Conservation (phyloP, 2,329 filamentous ascomycete species). For the Cladobotryum mycophilum region DNA sequence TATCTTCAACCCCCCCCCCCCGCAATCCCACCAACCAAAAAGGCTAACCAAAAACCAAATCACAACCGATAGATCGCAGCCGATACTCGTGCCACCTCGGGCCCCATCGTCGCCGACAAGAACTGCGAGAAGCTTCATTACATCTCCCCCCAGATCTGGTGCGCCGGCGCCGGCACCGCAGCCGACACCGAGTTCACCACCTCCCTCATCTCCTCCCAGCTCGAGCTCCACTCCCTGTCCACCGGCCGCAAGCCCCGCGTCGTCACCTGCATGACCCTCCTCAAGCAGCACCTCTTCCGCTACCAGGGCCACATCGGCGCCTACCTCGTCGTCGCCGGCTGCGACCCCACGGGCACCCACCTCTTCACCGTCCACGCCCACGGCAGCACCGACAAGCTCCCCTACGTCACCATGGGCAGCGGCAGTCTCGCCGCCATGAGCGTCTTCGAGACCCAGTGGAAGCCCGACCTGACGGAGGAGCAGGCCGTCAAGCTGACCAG, state of each 20-base stretch:
- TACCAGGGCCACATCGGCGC: constrained; percentile 97
- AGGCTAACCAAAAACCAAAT: background rate
- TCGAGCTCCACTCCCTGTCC: constrained; percentile 93
- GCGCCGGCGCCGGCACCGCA: constrained; percentile 92
- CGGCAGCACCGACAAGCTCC: constrained; percentile 96
- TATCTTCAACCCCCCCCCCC: background rate
- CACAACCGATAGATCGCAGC: constrained; percentile 74
- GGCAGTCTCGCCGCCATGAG: constrained; percentile 96
- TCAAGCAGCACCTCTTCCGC: constrained; percentile 98
- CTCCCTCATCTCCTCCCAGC: constrained; percentile 94
- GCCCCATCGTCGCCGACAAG: constrained; percentile 99
- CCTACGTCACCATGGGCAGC: constrained; percentile 98
- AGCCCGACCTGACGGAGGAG: constrained; percentile 66
- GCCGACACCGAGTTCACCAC: constrained; percentile 99
- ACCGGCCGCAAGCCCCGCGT: constrained; percentile 95
- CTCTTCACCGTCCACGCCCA: constrained; percentile 98
- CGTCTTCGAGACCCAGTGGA: constrained; percentile 96
- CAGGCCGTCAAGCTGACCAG: constrained; percentile 77
- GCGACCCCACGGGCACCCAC: constrained; percentile 90
- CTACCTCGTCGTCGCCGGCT: constrained; percentile 93
- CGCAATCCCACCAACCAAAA: background rate
- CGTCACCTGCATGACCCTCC: constrained; percentile 98
- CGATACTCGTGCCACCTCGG: constrained; percentile 94
- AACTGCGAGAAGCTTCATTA: constrained; percentile 99
- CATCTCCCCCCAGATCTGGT: constrained; percentile 98